Percentiles rank a stretch among this genome's conserved stretches.
These are phyloP conservation scores for Aspergillus leporis DNA, from an alignment of 495 filamentous ascomycete species.

Conservation along the genomic window DNA sequence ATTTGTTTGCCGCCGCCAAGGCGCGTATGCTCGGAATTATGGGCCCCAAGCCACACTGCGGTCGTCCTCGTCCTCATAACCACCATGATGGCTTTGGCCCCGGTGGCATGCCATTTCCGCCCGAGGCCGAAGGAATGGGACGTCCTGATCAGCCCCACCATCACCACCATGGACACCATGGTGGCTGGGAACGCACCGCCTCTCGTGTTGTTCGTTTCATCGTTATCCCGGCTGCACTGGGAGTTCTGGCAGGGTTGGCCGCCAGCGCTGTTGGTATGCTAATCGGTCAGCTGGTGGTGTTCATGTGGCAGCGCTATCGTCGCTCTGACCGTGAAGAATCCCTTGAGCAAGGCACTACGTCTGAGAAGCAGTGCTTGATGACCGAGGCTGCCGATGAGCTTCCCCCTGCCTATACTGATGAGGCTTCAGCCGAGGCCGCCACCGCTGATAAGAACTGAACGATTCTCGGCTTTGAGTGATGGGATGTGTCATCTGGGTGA, in stretches of 20 bases:
- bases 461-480: background rate
- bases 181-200: conserved; percentile 43
- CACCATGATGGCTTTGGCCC: conserved; percentile 9
- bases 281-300: conserved; percentile 50
- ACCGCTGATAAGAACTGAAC: conserved; percentile 35
- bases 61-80: conserved; percentile 19
- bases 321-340: conserved; percentile 31
- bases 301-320: conserved; percentile 51
- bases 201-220: conserved; percentile 51
- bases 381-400: conserved; percentile 31
- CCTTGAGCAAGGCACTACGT: conserved; percentile 34
- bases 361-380: conserved; percentile 47
- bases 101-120: conserved; percentile 15
- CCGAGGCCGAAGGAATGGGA: conserved; percentile 20
- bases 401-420: conserved; percentile 38
- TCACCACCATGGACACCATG: conserved; percentile 33
- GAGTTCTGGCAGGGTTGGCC: conserved; percentile 49
- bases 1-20: conserved; percentile 40
- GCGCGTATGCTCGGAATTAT: conserved; percentile 35
- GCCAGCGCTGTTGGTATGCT: conserved; percentile 57
- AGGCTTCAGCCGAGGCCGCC: conserved; percentile 16
- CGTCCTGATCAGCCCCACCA: conserved; percentile 31
- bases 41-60: conserved; percentile 30
- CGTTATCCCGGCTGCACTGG: conserved; percentile 46
- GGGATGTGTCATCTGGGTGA: background rate